phyloP scores from a whole-genome alignment of 768 basidiomycete genomes.

The Boletus rex-veris region DNA sequence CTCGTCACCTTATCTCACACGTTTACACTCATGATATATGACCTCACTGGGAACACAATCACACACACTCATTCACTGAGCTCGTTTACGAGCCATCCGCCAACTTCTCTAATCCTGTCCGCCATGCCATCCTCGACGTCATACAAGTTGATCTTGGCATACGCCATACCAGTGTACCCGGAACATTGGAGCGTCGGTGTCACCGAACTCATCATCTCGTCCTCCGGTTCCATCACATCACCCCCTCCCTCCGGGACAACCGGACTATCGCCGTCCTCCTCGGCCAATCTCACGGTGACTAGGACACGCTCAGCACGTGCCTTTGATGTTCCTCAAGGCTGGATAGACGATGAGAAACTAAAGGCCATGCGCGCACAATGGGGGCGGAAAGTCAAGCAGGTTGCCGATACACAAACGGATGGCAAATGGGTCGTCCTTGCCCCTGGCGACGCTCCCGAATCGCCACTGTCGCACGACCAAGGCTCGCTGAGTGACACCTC shows the following conservation, averaged over 20 bases:
- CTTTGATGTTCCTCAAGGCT: slow-evolving; percentile 67
- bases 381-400: slow-evolving; percentile 65
- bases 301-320: slow-evolving; percentile 64
- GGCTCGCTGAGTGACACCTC: slow-evolving; percentile 21
- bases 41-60: slow-evolving; percentile 52
- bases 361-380: slow-evolving; percentile 68
- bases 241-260: slow-evolving; percentile 2
- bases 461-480: slow-evolving; percentile 8
- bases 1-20: slow-evolving; percentile 66
- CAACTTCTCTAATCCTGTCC: slow-evolving; percentile 77
- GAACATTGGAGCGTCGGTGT: slow-evolving; percentile 76
- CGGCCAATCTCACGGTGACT: slow-evolving; percentile 44
- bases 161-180: slow-evolving; percentile 76
- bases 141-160: slow-evolving; percentile 74
- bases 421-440: slow-evolving; percentile 84
- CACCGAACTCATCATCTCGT: slow-evolving; percentile 69
- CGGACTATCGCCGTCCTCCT: slow-evolving; percentile 12
- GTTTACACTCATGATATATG: slow-evolving; percentile 72
- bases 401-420: slow-evolving; percentile 77
- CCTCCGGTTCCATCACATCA: slow-evolving; percentile 15
- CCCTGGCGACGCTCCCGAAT: slow-evolving; percentile 42
- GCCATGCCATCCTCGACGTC: slow-evolving; percentile 46
- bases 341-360: slow-evolving; percentile 66
- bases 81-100: slow-evolving; percentile 77
- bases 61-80: slow-evolving; percentile 62